Percentiles rank a stretch among this genome's conserved stretches.
Evolutionary conservation across 352 stramenopile species (phyloP).

Genomic region (Phytophthora crassamura): DNA sequence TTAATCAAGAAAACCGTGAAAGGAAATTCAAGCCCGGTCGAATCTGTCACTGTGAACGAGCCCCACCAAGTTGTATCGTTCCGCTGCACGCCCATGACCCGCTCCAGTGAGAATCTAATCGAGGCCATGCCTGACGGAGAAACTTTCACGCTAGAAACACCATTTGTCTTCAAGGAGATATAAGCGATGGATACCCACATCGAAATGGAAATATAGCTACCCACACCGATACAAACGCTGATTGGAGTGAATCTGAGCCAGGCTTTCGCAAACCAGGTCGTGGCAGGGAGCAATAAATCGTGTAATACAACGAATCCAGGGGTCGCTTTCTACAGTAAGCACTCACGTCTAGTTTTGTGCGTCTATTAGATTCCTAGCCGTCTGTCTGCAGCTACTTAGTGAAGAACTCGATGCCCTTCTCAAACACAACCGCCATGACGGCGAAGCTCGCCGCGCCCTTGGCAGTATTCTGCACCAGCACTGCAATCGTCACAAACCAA

Average conservation of each 20-base stretch:
- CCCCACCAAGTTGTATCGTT: slow-evolving; percentile 54
- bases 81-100: slow-evolving; percentile 49
- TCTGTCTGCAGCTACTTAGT: slow-evolving; percentile 36
- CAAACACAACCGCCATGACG: slow-evolving; percentile 86
- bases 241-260: slow-evolving; percentile 29
- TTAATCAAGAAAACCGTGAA: slow-evolving; percentile 22
- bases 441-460: slow-evolving; percentile 85
- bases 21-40: slow-evolving; percentile 7
- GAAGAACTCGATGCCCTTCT: slow-evolving; percentile 81
- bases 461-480: slow-evolving; percentile 68
- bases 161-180: slow-evolving; percentile 51
- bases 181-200: background rate
- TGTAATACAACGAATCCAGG: slow-evolving; percentile 40
- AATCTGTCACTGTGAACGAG: slow-evolving; percentile 7
- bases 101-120: slow-evolving; percentile 32
- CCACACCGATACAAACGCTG: slow-evolving; percentile 8
- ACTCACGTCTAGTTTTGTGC: background rate
- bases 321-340: slow-evolving; percentile 6
- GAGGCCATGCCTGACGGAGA: slow-evolving; percentile 43
- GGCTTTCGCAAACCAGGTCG: slow-evolving; percentile 48
- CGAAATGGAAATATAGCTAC: too few species aligned
- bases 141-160: slow-evolving; percentile 48
- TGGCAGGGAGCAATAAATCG: slow-evolving; percentile 34
- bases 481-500: slow-evolving; percentile 37
- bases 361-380: slow-evolving; percentile 28